Evolutionary conservation across 2,329 filamentous ascomycete genomes (phyloP), one percentile per base, ranked within the genome.

Genomic region (Blastomyces parvus): DNA sequence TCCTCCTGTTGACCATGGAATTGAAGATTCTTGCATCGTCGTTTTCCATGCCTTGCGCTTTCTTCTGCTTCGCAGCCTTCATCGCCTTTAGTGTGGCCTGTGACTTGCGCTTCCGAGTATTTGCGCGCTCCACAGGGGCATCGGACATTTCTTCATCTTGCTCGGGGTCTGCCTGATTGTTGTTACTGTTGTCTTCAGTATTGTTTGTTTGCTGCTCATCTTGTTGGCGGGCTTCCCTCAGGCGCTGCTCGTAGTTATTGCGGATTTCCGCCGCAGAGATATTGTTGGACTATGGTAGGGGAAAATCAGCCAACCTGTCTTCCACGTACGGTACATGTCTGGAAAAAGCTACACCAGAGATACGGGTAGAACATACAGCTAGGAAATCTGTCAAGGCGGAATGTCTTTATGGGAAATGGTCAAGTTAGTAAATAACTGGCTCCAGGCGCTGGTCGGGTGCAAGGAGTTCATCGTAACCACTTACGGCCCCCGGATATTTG

Each of bases 361-460:
- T 27, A 17, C 2, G 52, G 30, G n/a, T 42, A 58, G n/a, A 53
- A 76, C 81, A 72, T 76, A 84, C 84, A 59, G 86, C 86, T 62
- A 88, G 76, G 69, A 88, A 88, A 70, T 88, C 85, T 7, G 86
- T 88, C 70, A 88, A 76, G 14, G 86, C 86, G 64, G 85, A 88
- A 67, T 86, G 86, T 38, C 81, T 82, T 63, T 9, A 30, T 50
- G 22, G 19, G 19, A 55, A 50, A 50, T 22, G 63, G 59, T 72
- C 59, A 72, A 67, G 66, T 52, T 60, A 60, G 56, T 30, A 46
- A 57, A 30, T 14, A 17, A 6, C 2, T 44, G 42, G 25, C 36
- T 33, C 27, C 60, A 14, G n/a, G 14, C 25, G 30, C 14, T 11
- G 22, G 46, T 3, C 36, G 19, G 17, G 11, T 36, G 27, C 2